phyloP scores from a whole-genome alignment of 305 asterid genomes.

The Solanum hybrid region DNA sequence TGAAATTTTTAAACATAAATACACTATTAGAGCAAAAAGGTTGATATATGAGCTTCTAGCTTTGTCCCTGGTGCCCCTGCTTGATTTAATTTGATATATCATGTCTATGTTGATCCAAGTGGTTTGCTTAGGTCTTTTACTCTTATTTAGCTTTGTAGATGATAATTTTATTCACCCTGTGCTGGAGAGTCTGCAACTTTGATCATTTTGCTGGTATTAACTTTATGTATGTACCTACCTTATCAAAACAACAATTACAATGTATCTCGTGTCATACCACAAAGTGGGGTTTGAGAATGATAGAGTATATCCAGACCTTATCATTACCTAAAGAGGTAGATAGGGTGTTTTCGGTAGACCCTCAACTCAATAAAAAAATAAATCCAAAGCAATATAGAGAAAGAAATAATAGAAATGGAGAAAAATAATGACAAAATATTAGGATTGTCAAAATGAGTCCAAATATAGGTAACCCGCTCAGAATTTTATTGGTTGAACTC shows the following conservation, averaged over 20 bases:
- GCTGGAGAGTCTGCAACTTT: background rate
- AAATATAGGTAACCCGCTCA: background rate
- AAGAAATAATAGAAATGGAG: background rate
- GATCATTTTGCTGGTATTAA: background rate
- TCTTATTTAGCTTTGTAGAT: background rate
- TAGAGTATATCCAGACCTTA: background rate
- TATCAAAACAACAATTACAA: background rate
- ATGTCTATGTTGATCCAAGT: background rate
- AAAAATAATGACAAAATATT: background rate
- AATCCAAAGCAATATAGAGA: background rate
- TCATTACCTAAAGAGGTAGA: background rate
- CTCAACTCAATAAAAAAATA: background rate
- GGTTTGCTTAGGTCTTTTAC: background rate
- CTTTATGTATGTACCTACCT: background rate
- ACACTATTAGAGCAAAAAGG: background rate
- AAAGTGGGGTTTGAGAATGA: background rate
- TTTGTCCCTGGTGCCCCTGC: background rate
- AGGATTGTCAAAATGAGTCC: background rate
- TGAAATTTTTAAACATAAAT: background rate
- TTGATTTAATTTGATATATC: background rate
- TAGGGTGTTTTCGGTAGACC: background rate
- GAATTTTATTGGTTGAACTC: too few relatives aligned
- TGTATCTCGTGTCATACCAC: background rate
- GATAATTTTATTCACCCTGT: background rate
- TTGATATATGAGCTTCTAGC: background rate